Base-by-base conservation (phyloP, 2,329 filamentous ascomycete species). In the Phyllosticta capitalensis region DNA sequence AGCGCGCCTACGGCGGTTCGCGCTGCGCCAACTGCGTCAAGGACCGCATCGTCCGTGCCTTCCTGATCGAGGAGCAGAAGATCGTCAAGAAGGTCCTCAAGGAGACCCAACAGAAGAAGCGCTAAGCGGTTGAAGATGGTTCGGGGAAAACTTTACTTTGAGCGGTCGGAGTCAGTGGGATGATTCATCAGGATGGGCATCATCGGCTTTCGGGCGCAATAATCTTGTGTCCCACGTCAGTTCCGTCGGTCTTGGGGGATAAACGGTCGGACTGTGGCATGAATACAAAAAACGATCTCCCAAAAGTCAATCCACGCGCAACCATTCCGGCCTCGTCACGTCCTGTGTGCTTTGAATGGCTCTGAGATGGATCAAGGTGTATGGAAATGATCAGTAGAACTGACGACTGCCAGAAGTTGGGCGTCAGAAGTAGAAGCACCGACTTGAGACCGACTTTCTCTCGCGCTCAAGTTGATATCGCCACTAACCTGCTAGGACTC, bases 41-140 rank as follows among this genome's bases (percentile, higher is more conserved):
- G 79, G 94, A 99, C 83, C 89, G 94, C 72, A 90, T 99, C 70
- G 90, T 96, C 71, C 90, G 94, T 71, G 94, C 94, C 66, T 99
- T 99, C 88, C 82, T 99, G 78, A 97, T 99, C 69, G 95, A 99
- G 84, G 94, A 99, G 87, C 94, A 99, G 85, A 99, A 99, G 90
- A 97, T 99, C 73, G 94, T 99, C 81, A 99, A 99, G 91, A 99
- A 99, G 90, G 94, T 99, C 73, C 86, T 97, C 78, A 96, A 96
- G 89, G 92, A 97, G 85, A 85, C 83, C 65, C 90, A 95, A 82
- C 88, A 90, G 83, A 88, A 89, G 77, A 84, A 82, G 73, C 72
- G 71, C 65, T 77, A 74, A 71, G 67, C 61, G 64, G 61, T 61
- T 52, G 49, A 48, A 28, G 48, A 56, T 30, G 20, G 53, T 56